These are phyloP conservation scores for Cladosporium phlei DNA, from an alignment of 2,329 filamentous ascomycete species.

Conservation along the genomic window DNA sequence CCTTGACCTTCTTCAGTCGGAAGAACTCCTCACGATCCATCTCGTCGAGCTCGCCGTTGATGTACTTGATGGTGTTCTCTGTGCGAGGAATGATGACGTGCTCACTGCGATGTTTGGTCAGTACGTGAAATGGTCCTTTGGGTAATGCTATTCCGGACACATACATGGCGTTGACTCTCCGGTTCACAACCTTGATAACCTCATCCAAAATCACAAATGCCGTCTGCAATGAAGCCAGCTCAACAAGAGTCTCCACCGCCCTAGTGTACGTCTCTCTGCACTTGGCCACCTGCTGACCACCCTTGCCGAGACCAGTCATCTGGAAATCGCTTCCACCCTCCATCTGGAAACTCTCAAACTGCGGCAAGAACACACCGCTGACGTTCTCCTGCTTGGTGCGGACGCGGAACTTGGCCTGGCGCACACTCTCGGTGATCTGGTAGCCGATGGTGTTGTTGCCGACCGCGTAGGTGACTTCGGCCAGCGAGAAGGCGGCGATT, in stretches of 20 bases:
- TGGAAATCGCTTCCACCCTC: constrained; percentile 95
- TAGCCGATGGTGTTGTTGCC: constrained; percentile 86
- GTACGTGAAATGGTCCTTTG: constrained; percentile 14
- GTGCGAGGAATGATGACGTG: constrained; percentile 96
- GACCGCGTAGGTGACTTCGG: constrained; percentile 95
- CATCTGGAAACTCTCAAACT: constrained; percentile 84
- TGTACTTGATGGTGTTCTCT: constrained; percentile 99
- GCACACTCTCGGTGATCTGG: constrained; percentile 94
- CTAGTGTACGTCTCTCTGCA: constrained; percentile 94
- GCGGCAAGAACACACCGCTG: constrained; percentile 87
- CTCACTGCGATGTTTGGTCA: constrained; percentile 50
- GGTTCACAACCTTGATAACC: constrained; percentile 98
- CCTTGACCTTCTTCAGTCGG: constrained; percentile 86
- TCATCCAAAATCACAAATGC: constrained; percentile 97
- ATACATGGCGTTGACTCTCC: constrained; percentile 94
- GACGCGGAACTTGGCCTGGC: constrained; percentile 85
- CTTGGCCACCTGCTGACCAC: constrained; percentile 91
- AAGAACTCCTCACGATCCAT: constrained; percentile 98
- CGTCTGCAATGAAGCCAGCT: constrained; percentile 91
- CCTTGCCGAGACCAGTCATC: constrained; percentile 90
- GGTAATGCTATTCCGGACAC: constrained; percentile 34
- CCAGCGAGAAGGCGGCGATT: constrained; percentile 94
- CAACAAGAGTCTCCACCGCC: constrained; percentile 91
- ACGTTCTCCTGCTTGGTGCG: constrained; percentile 98
- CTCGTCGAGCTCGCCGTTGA: constrained; percentile 97